Conservation (phyloP, 1,139 yeast genomes). For the Yamadazyma membranifaciens region DNA sequence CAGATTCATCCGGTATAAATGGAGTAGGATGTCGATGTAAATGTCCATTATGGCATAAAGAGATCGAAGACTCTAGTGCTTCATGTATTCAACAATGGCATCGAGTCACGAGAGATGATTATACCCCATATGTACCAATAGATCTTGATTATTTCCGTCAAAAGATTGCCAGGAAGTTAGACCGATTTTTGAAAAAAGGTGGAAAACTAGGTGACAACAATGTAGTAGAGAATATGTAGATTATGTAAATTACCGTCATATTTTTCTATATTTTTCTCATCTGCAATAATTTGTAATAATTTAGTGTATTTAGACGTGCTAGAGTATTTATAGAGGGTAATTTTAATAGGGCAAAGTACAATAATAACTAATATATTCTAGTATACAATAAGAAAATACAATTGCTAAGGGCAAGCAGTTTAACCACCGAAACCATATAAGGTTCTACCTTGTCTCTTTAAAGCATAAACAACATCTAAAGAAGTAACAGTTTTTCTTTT, state of each 20-base stretch:
- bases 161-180: constrained; percentile 27
- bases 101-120: constrained; percentile 36
- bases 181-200: constrained; percentile 23
- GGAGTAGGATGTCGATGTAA: constrained; percentile 88
- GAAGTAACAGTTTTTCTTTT: constrained; percentile 84
- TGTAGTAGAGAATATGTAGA: constrained; percentile 3
- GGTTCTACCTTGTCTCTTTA: constrained; percentile 98
- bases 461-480: constrained; percentile 22
- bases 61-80: constrained; percentile 55
- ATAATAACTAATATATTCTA: constrained; percentile 14
- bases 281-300: too few relatives aligned
- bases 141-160: constrained; percentile 37
- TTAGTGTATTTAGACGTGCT: too few relatives aligned
- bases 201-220: constrained; percentile 26
- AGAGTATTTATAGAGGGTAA: too few relatives aligned
- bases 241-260: too few relatives aligned
- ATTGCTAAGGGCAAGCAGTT: constrained; percentile 11
- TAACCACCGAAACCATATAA: constrained; percentile 99
- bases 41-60: constrained; percentile 58
- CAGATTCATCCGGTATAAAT: constrained; percentile 43
- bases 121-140: constrained; percentile 20
- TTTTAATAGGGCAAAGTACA: not conserved
- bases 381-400: constrained; percentile 15
- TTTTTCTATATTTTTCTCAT: too few relatives aligned
- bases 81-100: constrained; percentile 61